Conservation (phyloP, 352 stramenopile species). For the Albugo candida region DNA sequence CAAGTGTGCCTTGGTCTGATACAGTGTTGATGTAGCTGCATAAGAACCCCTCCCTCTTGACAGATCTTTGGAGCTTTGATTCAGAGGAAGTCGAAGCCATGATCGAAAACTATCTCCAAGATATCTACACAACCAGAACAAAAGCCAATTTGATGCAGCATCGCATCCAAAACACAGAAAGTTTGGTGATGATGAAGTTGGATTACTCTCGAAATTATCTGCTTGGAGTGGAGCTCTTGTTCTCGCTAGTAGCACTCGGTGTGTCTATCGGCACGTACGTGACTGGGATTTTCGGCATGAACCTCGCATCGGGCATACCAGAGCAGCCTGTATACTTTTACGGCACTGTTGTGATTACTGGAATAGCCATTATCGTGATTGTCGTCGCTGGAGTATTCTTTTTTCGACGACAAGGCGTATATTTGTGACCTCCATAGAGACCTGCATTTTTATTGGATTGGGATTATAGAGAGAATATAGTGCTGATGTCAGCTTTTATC, state of each 20-base stretch:
- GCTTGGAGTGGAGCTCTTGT: constrained; percentile 6
- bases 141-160: constrained; percentile 2
- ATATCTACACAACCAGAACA: constrained; percentile 5
- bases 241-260: background rate
- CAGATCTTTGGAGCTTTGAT: constrained; percentile 6
- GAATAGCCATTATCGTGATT: background rate
- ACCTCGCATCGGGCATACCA: constrained; percentile 4
- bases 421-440: too few species aligned
- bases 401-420: background rate
- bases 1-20: background rate
- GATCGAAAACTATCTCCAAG: constrained; percentile 6
- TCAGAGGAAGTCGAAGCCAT: constrained; percentile 4
- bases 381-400: background rate
- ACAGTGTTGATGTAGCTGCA: background rate
- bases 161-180: constrained; percentile 9
- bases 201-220: constrained; percentile 7
- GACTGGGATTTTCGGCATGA: constrained; percentile 9
- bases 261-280: constrained; percentile 4
- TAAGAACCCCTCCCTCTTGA: background rate
- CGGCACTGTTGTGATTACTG: background rate
- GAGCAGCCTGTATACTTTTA: constrained; percentile 1
- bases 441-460: too few species aligned
- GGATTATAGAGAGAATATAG: background rate
- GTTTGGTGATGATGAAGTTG: constrained; percentile 10
- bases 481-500: constrained; percentile 44